Percentiles rank a stretch among this genome's conserved stretches.
Conservation (phyloP, 148 eudicot species). For the Rhododendron henanense region DNA sequence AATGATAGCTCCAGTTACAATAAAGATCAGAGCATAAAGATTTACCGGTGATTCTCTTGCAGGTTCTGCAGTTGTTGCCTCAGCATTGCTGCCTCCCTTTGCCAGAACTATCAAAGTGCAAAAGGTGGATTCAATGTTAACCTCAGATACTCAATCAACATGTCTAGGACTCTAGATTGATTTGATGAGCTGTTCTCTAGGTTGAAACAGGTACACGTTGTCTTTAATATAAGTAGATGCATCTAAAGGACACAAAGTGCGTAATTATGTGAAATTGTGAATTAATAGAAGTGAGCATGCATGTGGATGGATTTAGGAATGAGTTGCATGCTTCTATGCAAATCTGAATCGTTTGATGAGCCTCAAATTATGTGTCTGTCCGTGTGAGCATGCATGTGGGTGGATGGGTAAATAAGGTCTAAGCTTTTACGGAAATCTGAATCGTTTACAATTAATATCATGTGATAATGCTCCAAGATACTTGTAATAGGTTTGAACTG, state of each 20-base stretch:
- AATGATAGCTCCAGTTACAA: not conserved
- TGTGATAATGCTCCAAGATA: not conserved
- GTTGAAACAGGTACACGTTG: not conserved
- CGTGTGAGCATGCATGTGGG: not conserved
- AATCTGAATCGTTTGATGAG: not conserved
- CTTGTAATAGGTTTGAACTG: not conserved
- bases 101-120: constrained; percentile 64
- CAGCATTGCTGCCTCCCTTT: constrained; percentile 67
- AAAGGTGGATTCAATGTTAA: constrained; percentile 2
- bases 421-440: not conserved
- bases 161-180: not conserved
- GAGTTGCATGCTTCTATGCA: not conserved
- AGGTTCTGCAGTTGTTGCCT: constrained; percentile 60
- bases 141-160: not conserved
- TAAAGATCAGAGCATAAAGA: constrained; percentile 10
- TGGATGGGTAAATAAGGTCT: not conserved
- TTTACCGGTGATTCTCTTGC: constrained; percentile 72
- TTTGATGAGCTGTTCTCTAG: not conserved
- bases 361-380: not conserved
- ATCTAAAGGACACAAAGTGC: not conserved
- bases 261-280: not conserved
- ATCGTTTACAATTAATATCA: not conserved
- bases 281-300: not conserved
- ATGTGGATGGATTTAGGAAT: not conserved
- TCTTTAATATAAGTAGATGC: not conserved